Evolutionary conservation across 441 rosid genomes (phyloP), one percentile per base, ranked within the genome.

Genomic region (Gossypium schwendimanii): DNA sequence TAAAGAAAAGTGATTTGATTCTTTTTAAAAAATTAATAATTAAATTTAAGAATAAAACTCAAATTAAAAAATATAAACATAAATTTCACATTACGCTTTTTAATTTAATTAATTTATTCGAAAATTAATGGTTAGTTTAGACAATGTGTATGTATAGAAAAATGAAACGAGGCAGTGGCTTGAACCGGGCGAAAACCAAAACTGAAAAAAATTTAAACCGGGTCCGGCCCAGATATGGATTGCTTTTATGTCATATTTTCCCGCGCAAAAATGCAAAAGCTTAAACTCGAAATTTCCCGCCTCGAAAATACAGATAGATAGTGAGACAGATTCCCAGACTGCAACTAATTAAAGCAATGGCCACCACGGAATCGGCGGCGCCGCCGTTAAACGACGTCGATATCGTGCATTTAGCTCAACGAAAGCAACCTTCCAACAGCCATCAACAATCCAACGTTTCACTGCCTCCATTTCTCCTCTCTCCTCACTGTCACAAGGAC

Each of bases 321-420:
- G 14, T 3, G 45, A 17, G 49, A 44, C 33, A 50, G 14, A 1
- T n/a, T 49, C 3, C 55, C 36, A 49, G 57, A 69, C 14, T 73
- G 69, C 69, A 66, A 59, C 49, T 9, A 20, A 53, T 17, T 31
- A 31, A 28, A 36, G 23, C 78, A 28, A 81, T 74, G 82, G 33
- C 82, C 68, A 64, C 69, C 69, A 79, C 73, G 10, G 86, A 77
- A 17, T 5, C 75, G 61, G 39, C 39, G 41, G 39, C 61, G 11
- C 44, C 5, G 26, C 24, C 41, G 39, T 21, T 85, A 61, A 87
- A 76, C 26, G 95, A 88, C 75, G 55, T 70, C 14, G 97, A 88
- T 6, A 76, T 91, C 39, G 80, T 89, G 63, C 74, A 75, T 77
- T 78, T 89, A 21, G 93, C 97, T 1, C 83, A 84, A 52, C 75